phyloP scores from a whole-genome alignment of 73 alveolate genomes.

The Paramecium bursaria region DNA sequence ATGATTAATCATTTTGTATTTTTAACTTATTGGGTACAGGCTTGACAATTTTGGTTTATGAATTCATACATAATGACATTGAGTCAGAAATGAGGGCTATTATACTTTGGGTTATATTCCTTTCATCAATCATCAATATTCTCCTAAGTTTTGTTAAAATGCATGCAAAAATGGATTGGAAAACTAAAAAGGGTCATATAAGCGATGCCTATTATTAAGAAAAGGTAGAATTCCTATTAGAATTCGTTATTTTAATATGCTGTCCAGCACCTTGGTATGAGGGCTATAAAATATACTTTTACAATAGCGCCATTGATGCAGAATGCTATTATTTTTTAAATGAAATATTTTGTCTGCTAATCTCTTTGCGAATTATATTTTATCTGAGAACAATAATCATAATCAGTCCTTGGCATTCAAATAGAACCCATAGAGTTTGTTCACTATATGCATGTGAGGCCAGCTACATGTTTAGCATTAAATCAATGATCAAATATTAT shows the following conservation, averaged over 20 bases:
- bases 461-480: conserved; percentile 74
- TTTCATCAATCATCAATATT: conserved; percentile 25
- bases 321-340: conserved; percentile 69
- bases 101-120: conserved; percentile 65
- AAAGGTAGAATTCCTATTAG: too few relatives aligned
- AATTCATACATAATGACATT: conserved; percentile 58
- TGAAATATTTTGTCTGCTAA: conserved; percentile 68
- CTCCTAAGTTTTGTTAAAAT: conserved; percentile 69
- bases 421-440: conserved; percentile 81
- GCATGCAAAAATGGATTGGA: conserved; percentile 75
- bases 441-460: conserved; percentile 79
- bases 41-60: conserved; percentile 67
- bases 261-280: too few relatives aligned
- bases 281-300: conserved; percentile 59
- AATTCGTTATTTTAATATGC: too few relatives aligned
- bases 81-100: conserved; percentile 8
- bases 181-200: conserved; percentile 71
- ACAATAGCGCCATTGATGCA: conserved; percentile 65
- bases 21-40: conserved; percentile 74
- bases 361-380: conserved; percentile 70
- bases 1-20: conserved; percentile 67
- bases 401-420: conserved; percentile 71
- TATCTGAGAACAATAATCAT: conserved; percentile 73
- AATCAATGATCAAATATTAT: conserved; percentile 73
- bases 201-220: too few relatives aligned